Evolutionary conservation across 305 asterid genomes (phyloP).

Genomic region (Fraxinus ornus): DNA sequence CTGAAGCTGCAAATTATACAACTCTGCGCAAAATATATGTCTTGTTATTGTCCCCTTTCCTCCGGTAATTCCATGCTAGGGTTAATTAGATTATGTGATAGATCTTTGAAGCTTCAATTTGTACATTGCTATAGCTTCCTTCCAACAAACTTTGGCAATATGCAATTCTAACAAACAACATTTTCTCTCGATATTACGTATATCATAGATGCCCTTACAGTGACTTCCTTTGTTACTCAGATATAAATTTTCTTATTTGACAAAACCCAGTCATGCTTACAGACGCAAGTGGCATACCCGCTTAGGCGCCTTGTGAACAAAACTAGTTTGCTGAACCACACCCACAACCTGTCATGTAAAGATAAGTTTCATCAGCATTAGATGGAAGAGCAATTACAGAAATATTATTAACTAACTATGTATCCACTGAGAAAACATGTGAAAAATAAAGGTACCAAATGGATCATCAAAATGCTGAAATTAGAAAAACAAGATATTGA

Average conservation of each 20-base stretch:
- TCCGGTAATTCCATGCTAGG: neutral
- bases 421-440: neutral
- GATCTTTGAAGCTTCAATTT: neutral
- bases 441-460: neutral
- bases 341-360: conserved; percentile 57
- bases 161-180: neutral
- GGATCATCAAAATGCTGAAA: neutral
- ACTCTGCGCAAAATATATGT: neutral
- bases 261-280: neutral
- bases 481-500: neutral
- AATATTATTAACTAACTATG: neutral
- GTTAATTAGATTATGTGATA: neutral
- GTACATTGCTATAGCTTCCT: conserved; percentile 2
- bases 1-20: neutral
- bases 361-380: conserved; percentile 17
- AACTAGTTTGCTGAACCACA: conserved; percentile 57
- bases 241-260: neutral
- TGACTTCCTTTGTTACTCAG: neutral
- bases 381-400: neutral
- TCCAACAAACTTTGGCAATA: neutral
- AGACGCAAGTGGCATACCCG: conserved; percentile 46
- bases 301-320: conserved; percentile 76
- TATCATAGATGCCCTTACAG: neutral
- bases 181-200: neutral
- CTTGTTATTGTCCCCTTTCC: neutral